Evolutionary conservation across 371 early-diverging fungal species (phyloP).

Genomic region (Lichtheimia corymbifera): DNA sequence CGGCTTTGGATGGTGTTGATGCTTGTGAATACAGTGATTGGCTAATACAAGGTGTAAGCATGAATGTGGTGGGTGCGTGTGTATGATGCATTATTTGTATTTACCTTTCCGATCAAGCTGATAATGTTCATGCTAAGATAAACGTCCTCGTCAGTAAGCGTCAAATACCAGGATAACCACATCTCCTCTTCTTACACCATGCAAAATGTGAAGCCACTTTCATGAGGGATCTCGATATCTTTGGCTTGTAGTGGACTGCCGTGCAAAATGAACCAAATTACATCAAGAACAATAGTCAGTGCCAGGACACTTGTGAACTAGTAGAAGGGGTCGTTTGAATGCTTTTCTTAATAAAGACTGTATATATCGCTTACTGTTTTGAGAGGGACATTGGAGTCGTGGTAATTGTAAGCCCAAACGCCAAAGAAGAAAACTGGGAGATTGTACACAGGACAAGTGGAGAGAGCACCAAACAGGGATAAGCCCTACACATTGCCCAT

Average conservation of each 20-base stretch:
- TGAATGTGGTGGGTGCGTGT: not conserved
- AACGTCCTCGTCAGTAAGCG: not conserved
- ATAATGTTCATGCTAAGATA: conserved; percentile 44
- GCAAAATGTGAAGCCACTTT: conserved; percentile 45
- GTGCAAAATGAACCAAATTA: conserved; percentile 50
- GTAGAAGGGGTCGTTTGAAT: not conserved
- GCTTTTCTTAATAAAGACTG: not conserved
- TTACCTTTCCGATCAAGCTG: conserved; percentile 49
- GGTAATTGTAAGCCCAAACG: conserved; percentile 52
- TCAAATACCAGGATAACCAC: not conserved
- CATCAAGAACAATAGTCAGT: conserved; percentile 45
- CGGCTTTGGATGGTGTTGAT: conserved; percentile 42
- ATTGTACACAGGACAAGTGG: conserved; percentile 47
- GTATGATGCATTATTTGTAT: not conserved
- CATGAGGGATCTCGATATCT: conserved; percentile 18
- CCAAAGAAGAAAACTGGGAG: conserved; percentile 55
- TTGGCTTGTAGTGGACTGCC: conserved; percentile 19
- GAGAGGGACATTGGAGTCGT: conserved; percentile 48
- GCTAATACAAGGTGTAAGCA: conserved; percentile 18
- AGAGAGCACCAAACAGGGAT: conserved; percentile 43
- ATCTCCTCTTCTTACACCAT: conserved; percentile 31
- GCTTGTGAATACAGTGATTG: conserved; percentile 44
- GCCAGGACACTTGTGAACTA: conserved; percentile 46
- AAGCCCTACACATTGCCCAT: conserved; percentile 26
- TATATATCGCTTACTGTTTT: conserved; percentile 36